Conservation (phyloP, 768 basidiomycete species). For the Brasilioporus rufonigricans region DNA sequence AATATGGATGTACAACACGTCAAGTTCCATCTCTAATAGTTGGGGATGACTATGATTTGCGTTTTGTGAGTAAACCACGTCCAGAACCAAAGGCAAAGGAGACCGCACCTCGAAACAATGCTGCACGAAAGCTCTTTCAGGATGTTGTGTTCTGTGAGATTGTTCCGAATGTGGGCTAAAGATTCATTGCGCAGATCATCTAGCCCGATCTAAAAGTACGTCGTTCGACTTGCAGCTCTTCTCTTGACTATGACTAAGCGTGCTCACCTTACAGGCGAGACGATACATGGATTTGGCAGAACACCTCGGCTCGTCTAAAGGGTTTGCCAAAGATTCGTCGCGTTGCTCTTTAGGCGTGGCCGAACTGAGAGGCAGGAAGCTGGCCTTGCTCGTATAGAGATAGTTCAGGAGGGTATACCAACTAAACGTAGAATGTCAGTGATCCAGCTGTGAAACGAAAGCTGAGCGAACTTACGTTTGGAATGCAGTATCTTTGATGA, state of each 20-base stretch:
- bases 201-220: conserved; percentile 18
- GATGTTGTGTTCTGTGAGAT: conserved; percentile 23
- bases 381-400: conserved; percentile 35
- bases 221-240: neutral
- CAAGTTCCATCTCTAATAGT: conserved; percentile 25
- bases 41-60: conserved; percentile 7
- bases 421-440: neutral
- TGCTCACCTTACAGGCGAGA: conserved; percentile 37
- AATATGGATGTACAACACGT: conserved; percentile 18
- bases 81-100: neutral
- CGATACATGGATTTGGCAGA: conserved; percentile 47
- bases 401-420: conserved; percentile 35
- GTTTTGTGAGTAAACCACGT: neutral
- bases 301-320: conserved; percentile 19
- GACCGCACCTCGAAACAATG: conserved; percentile 17
- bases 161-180: conserved; percentile 13
- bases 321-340: neutral
- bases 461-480: conserved; percentile 19
- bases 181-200: conserved; percentile 17
- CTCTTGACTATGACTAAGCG: neutral
- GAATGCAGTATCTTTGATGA: conserved; percentile 29
- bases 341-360: neutral
- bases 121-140: conserved; percentile 22
- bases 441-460: neutral
- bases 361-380: conserved; percentile 34